Evolutionary conservation across 2,329 filamentous ascomycete genomes (phyloP).

Genomic region (Stachybotrys chlorohalonatus): DNA sequence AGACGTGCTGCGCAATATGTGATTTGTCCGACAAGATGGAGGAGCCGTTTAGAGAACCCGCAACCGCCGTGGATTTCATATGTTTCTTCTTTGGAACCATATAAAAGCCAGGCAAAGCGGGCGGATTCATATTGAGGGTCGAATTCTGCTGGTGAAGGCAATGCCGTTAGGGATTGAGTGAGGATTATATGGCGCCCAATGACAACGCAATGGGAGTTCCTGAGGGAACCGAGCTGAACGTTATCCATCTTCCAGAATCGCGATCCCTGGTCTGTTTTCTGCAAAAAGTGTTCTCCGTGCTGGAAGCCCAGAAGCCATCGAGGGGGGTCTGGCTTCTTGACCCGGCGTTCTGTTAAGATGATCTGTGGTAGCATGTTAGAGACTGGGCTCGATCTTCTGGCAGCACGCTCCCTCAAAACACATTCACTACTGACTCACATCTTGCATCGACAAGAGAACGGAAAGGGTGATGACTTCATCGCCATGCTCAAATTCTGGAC

Average conservation of each 20-base stretch:
- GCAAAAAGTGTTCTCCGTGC: constrained; percentile 23
- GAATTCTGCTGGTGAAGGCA: constrained; percentile 17
- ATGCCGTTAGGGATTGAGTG: constrained; percentile 27
- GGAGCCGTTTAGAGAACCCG: constrained; percentile 29
- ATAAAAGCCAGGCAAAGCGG: constrained; percentile 29
- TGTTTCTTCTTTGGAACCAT: constrained; percentile 23
- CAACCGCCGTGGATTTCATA: constrained; percentile 31
- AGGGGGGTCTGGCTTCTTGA: constrained; percentile 19
- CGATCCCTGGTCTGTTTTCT: constrained; percentile 23
- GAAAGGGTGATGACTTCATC: constrained; percentile 27
- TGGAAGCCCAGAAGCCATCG: constrained; percentile 29
- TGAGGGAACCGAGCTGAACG: constrained; percentile 22
- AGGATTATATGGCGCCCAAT: constrained; percentile 29
- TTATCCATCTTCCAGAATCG: constrained; percentile 25
- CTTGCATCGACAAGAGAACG: constrained; percentile 29
- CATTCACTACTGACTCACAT: constrained; percentile 16
- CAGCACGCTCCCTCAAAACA: constrained; percentile 1
- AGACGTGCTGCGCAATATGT: constrained; percentile 25
- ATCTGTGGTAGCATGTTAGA: constrained; percentile 13
- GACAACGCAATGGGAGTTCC: constrained; percentile 28
- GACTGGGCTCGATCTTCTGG: neutral
- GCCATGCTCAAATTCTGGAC: neutral
- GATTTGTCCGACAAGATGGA: constrained; percentile 27
- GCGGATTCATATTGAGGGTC: constrained; percentile 17
- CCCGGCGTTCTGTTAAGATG: constrained; percentile 26